Conservation (phyloP, 1,139 yeast species). For the Chernovozyma aurita region DNA sequence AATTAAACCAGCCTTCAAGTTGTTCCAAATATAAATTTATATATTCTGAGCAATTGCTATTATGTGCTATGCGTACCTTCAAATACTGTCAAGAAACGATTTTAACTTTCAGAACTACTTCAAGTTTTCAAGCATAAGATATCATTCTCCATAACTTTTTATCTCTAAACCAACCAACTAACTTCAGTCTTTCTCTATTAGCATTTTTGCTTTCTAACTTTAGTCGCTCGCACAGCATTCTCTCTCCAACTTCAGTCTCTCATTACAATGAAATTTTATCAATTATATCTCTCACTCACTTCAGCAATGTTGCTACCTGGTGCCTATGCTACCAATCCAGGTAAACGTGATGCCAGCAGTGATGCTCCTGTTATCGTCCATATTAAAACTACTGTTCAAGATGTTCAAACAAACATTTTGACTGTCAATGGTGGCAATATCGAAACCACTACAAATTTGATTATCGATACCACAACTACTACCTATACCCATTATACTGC, state of each 20-base stretch:
- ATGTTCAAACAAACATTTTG: slow-evolving; percentile 28
- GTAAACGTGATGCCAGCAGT: slow-evolving; percentile 14
- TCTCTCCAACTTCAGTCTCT: slow-evolving; percentile 16
- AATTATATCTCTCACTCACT: slow-evolving; percentile 20
- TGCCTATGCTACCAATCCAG: slow-evolving; percentile 11
- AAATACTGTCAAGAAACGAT: too few species aligned
- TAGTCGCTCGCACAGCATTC: slow-evolving; percentile 12
- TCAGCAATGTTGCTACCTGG: slow-evolving; percentile 18
- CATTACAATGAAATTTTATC: slow-evolving; percentile 31
- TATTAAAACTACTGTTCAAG: slow-evolving; percentile 34
- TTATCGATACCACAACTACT: slow-evolving; percentile 28
- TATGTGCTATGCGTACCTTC: not conserved
- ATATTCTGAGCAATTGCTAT: not conserved
- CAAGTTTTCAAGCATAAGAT: too few species aligned
- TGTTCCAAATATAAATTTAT: not conserved
- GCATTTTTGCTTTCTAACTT: slow-evolving; percentile 6
- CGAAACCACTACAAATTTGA: slow-evolving; percentile 25
- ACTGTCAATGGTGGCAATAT: slow-evolving; percentile 28
- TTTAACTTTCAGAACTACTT: slow-evolving; percentile 9
- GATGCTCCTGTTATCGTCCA: slow-evolving; percentile 32
- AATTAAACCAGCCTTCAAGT: not conserved
- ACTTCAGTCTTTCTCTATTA: slow-evolving; percentile 20
- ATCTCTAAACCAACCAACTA: too few species aligned
- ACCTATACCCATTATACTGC: slow-evolving; percentile 44
- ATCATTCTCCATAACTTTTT: too few species aligned